Evolutionary conservation across 1,139 yeast genomes (phyloP).

Genomic region (Blastobotrys ciferrii): DNA sequence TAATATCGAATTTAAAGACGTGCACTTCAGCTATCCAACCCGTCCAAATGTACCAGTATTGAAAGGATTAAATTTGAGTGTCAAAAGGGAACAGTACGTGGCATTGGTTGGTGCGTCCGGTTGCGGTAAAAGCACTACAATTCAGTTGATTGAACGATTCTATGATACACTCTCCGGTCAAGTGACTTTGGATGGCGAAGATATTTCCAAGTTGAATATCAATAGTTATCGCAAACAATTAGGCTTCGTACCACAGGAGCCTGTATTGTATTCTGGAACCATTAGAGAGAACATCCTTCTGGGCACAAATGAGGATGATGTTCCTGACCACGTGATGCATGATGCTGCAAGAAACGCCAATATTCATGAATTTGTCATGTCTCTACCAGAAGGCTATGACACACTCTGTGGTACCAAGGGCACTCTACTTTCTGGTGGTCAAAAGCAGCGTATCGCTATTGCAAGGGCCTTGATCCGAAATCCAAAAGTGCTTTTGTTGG

Average conservation of each 20-base stretch:
- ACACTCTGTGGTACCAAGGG: constrained; percentile 83
- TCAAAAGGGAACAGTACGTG: constrained; percentile 79
- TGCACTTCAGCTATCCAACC: constrained; percentile 82
- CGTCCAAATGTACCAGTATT: constrained; percentile 74
- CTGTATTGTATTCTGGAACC: constrained; percentile 82
- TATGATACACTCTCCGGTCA: constrained; percentile 71
- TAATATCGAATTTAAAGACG: constrained; percentile 60
- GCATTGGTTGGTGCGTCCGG: constrained; percentile 97
- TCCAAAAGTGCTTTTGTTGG: constrained; percentile 64
- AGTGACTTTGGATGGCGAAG: constrained; percentile 66
- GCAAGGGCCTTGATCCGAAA: constrained; percentile 72
- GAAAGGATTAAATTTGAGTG: constrained; percentile 59
- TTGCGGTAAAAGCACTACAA: constrained; percentile 88
- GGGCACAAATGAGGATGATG: constrained; percentile 56
- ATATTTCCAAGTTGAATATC: constrained; percentile 67
- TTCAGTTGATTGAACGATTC: constrained; percentile 75
- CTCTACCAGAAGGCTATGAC: constrained; percentile 79
- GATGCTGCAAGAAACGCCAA: constrained; percentile 76
- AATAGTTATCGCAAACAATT: constrained; percentile 67
- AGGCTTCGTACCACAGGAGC: constrained; percentile 86
- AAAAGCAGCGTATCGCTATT: constrained; percentile 73
- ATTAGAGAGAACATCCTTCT: constrained; percentile 77
- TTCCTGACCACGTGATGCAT: constrained; percentile 60
- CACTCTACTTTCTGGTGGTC: constrained; percentile 82
- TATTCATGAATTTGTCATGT: constrained; percentile 70